Evolutionary conservation across 2,329 filamentous ascomycete genomes (phyloP).

Genomic region (Paraphaeosphaeria minitans): DNA sequence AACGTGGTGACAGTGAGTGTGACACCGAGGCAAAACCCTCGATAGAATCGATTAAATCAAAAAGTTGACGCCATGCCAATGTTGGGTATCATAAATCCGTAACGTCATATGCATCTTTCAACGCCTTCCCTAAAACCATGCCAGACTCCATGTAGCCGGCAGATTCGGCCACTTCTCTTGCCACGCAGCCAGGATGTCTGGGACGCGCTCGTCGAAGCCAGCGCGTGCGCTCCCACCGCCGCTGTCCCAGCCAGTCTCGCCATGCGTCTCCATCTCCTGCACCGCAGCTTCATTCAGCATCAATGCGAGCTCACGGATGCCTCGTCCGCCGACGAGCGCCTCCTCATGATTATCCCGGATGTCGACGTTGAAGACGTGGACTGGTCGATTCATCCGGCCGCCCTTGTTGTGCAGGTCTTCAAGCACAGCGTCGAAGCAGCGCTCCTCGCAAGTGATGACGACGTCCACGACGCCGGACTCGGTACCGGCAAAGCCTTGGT

Average conservation of each 20-base stretch:
- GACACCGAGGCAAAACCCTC: neutral
- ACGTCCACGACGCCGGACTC: slow-evolving; percentile 91
- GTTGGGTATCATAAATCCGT: slow-evolving; percentile 14
- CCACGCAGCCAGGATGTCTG: slow-evolving; percentile 89
- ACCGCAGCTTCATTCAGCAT: slow-evolving; percentile 79
- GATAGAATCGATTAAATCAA: neutral
- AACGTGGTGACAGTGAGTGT: neutral
- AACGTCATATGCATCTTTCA: slow-evolving; percentile 3
- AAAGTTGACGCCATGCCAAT: slow-evolving; percentile 12
- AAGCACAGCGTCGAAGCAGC: slow-evolving; percentile 97
- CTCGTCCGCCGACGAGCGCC: slow-evolving; percentile 84
- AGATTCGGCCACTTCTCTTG: slow-evolving; percentile 93
- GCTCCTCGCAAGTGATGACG: slow-evolving; percentile 95
- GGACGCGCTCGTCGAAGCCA: slow-evolving; percentile 90
- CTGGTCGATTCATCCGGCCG: slow-evolving; percentile 83
- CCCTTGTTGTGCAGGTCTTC: slow-evolving; percentile 90
- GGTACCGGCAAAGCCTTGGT: slow-evolving; percentile 78
- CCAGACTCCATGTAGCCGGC: slow-evolving; percentile 90
- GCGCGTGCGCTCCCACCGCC: slow-evolving; percentile 63
- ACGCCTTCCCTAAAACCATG: slow-evolving; percentile 72
- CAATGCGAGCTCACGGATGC: slow-evolving; percentile 89
- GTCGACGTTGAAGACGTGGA: slow-evolving; percentile 98
- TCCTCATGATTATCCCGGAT: slow-evolving; percentile 99
- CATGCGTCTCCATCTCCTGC: slow-evolving; percentile 73
- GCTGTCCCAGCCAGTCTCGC: slow-evolving; percentile 69